Evolutionary conservation across 1,284 basidiomycete species (phyloP).

Genomic region (Puccinia horiana): DNA sequence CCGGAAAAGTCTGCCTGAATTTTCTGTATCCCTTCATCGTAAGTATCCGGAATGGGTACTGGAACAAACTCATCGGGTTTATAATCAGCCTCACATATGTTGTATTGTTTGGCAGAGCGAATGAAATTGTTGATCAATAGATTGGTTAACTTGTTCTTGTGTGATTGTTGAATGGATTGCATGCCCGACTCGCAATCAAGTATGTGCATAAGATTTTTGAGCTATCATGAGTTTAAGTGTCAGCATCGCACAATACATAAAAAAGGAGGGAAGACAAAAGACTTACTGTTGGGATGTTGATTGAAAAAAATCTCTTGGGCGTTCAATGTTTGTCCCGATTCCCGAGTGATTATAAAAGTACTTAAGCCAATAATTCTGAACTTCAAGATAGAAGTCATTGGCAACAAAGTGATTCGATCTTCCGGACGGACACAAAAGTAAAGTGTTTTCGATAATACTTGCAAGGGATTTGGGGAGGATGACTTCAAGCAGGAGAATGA

Average conservation of each 20-base stretch:
- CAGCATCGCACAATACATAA: no score
- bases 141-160: no score
- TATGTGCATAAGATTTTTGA: no score
- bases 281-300: neutral
- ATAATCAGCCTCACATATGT: neutral
- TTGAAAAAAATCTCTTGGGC: neutral
- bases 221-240: no score
- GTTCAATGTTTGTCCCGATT: neutral
- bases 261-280: no score
- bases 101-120: no score
- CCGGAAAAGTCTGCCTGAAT: neutral
- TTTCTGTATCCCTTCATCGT: neutral
- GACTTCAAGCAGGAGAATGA: no score
- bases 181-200: no score
- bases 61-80: neutral
- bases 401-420: neutral
- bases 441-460: neutral
- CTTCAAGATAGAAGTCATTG: slow-evolving; percentile 6
- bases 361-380: slow-evolving; percentile 9
- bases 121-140: no score
- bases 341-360: neutral
- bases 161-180: no score
- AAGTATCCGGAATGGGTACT: neutral
- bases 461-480: neutral
- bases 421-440: neutral